These are phyloP conservation scores for Parachaetomium inaequale DNA, from an alignment of 495 filamentous ascomycete species.

Conservation along the genomic window DNA sequence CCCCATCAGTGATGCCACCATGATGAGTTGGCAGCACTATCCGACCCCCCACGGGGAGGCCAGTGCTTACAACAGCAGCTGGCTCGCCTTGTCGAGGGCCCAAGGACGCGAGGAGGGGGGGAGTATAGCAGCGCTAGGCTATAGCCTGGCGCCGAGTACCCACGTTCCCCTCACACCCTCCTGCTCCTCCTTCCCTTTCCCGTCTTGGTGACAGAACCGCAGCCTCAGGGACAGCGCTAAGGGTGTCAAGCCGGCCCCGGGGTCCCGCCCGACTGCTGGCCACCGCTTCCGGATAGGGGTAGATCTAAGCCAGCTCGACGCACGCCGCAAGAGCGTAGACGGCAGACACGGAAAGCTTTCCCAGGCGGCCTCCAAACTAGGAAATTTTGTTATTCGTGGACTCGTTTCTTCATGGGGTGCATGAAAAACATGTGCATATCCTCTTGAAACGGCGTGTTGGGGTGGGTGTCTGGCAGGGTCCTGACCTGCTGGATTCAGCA, in stretches of 20 bases:
- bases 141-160: slow-evolving; percentile 23
- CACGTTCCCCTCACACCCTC: slow-evolving; percentile 24
- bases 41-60: slow-evolving; percentile 18
- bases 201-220: slow-evolving; percentile 9
- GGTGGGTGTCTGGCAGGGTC: slow-evolving; percentile 9
- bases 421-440: slow-evolving; percentile 29
- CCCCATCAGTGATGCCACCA: slow-evolving; percentile 24
- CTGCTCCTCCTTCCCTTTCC: slow-evolving; percentile 14
- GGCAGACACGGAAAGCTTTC: background rate
- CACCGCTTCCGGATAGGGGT: background rate
- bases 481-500: background rate
- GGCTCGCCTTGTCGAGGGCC: slow-evolving; percentile 8
- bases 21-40: slow-evolving; percentile 32
- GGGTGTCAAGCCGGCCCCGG: slow-evolving; percentile 2
- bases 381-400: slow-evolving; percentile 14
- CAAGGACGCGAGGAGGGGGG: slow-evolving; percentile 17
- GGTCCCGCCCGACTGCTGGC: slow-evolving; percentile 1
- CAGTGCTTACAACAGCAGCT: background rate
- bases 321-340: background rate
- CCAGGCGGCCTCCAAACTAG: background rate
- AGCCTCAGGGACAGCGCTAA: slow-evolving; percentile 16
- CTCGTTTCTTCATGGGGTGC: slow-evolving; percentile 16
- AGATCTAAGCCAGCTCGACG: background rate
- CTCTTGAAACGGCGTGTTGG: slow-evolving; percentile 10
- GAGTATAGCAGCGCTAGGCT: slow-evolving; percentile 30